phyloP scores from a whole-genome alignment of 257 asterid species.

The Solanum appendiculatum region DNA sequence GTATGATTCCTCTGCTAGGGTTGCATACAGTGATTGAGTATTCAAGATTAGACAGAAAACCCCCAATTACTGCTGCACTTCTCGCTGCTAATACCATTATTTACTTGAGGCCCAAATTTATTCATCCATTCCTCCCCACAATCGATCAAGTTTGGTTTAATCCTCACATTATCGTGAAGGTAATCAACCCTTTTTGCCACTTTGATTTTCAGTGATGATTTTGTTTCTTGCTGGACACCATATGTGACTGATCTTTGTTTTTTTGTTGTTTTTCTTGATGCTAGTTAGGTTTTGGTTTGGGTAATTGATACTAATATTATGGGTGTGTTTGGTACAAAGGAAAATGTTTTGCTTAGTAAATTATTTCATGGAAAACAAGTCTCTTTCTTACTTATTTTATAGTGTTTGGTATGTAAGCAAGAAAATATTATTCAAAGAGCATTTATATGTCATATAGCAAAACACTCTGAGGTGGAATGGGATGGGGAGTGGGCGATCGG shows the following conservation, averaged over 20 bases:
- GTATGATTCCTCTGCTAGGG: constrained; percentile 64
- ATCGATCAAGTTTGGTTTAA: constrained; percentile 75
- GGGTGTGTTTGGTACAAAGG: not conserved
- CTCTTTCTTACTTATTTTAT: not conserved
- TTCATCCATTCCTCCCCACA: constrained; percentile 48
- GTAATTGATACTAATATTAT: not conserved
- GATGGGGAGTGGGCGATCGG: not conserved
- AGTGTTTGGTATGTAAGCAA: not conserved
- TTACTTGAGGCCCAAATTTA: constrained; percentile 52
- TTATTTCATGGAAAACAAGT: no score
- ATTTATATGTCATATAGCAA: not conserved
- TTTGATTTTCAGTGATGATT: not conserved
- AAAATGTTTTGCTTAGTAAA: no score
- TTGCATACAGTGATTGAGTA: constrained; percentile 63
- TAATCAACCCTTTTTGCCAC: not conserved
- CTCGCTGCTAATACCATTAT: constrained; percentile 66
- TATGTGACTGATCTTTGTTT: not conserved
- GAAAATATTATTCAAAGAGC: not conserved
- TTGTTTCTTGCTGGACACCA: not conserved
- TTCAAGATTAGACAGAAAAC: constrained; percentile 55
- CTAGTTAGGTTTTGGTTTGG: not conserved
- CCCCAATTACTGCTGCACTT: constrained; percentile 82
- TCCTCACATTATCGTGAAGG: constrained; percentile 84
- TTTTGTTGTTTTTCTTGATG: not conserved
- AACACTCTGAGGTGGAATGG: not conserved